phyloP scores from a whole-genome alignment of 2,329 filamentous ascomycete species.

The Exophiala xenobiotica region DNA sequence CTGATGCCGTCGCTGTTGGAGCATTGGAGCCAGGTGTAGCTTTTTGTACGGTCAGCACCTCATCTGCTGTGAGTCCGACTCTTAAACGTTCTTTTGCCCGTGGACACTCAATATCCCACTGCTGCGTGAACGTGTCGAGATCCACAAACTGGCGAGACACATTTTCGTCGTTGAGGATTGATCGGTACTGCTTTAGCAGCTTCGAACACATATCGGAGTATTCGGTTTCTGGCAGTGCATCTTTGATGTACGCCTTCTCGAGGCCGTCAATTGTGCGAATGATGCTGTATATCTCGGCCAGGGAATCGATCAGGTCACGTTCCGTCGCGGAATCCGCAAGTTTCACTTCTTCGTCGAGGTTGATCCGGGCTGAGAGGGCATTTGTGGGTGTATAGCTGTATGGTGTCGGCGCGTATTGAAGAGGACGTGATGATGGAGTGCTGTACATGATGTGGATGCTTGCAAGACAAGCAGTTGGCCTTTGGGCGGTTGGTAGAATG shows the following conservation, averaged over 20 bases:
- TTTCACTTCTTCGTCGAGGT: conserved; percentile 94
- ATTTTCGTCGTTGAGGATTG: conserved; percentile 82
- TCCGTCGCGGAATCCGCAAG: conserved; percentile 82
- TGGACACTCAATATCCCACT: conserved; percentile 93
- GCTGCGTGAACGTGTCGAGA: conserved; percentile 83
- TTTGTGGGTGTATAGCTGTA: conserved; percentile 89
- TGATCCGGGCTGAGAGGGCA: conserved; percentile 81
- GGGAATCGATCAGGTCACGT: conserved; percentile 89
- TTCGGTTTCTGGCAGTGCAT: conserved; percentile 85
- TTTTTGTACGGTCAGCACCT: conserved; percentile 40
- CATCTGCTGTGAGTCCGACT: conserved; percentile 77
- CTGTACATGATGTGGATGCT: conserved; percentile 23
- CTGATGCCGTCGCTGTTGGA: conserved; percentile 42
- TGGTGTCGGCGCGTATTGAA: conserved; percentile 84
- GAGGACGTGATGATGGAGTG: conserved; percentile 48
- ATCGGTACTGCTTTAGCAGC: conserved; percentile 94
- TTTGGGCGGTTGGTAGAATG: too few species aligned
- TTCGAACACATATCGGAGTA: conserved; percentile 97
- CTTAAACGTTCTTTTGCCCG: conserved; percentile 89
- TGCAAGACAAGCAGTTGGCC: background rate
- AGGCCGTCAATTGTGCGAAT: conserved; percentile 93
- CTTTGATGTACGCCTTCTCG: conserved; percentile 94
- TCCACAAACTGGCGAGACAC: conserved; percentile 87
- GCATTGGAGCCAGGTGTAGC: conserved; percentile 34
- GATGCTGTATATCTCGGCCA: conserved; percentile 97